Evolutionary conservation across 768 basidiomycete genomes (phyloP).

Genomic region (Suillus americanus): DNA sequence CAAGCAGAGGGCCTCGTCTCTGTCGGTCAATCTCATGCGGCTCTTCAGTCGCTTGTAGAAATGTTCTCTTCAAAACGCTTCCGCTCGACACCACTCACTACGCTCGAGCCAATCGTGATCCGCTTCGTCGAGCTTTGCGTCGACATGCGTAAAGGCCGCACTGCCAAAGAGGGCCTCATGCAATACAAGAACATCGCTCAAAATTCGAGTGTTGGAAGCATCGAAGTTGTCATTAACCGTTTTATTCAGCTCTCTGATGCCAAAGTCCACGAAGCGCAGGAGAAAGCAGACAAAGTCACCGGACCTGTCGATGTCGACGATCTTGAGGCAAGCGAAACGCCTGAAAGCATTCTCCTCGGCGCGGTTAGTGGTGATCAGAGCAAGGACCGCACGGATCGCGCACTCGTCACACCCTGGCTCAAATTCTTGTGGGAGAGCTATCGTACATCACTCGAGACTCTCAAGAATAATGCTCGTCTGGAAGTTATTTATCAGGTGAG

Average conservation of each 20-base stretch:
- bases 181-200: constrained; percentile 98
- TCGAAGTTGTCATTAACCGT: constrained; percentile 86
- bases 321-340: constrained; percentile 93
- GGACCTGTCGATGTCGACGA: constrained; percentile 86
- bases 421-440: constrained; percentile 99
- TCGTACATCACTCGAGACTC: constrained; percentile 89
- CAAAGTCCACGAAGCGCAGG: constrained; percentile 84
- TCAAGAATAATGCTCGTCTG: constrained; percentile 92
- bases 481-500: constrained; percentile 92
- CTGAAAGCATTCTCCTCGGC: constrained; percentile 86
- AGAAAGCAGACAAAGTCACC: constrained; percentile 75
- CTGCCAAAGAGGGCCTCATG: constrained; percentile 94
- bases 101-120: constrained; percentile 93
- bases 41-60: constrained; percentile 86
- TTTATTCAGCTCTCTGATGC: constrained; percentile 81
- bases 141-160: constrained; percentile 88
- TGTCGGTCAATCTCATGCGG: constrained; percentile 87
- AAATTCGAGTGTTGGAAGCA: constrained; percentile 85
- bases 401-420: constrained; percentile 95
- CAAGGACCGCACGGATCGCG: constrained; percentile 92
- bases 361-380: constrained; percentile 89
- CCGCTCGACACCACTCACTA: constrained; percentile 82
- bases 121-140: constrained; percentile 97
- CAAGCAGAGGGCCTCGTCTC: constrained; percentile 93
- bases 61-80: constrained; percentile 95